These are phyloP conservation scores for Trypanosoma grayi DNA, from an alignment of 208 protist species.

Conservation along the genomic window DNA sequence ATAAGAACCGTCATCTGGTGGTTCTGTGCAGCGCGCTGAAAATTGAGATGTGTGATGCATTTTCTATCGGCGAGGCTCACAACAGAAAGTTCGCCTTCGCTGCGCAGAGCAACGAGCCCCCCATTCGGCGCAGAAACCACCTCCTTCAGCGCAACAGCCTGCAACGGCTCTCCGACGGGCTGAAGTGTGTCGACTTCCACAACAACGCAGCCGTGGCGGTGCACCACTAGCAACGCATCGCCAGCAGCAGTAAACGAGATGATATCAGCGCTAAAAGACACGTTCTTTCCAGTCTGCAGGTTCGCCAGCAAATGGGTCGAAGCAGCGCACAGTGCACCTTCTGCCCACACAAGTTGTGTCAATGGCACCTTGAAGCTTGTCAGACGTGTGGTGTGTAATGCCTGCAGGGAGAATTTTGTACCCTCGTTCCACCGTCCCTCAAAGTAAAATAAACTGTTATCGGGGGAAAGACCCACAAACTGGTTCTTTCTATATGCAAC, in stretches of 20 bases:
- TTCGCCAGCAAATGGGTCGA: conserved; percentile 14
- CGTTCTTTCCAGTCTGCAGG: conserved; percentile 6
- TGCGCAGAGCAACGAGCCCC: conserved; percentile 9
- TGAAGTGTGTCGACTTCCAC: conserved; percentile 4
- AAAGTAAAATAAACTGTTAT: conserved; percentile 27
- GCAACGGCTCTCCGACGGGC: neutral
- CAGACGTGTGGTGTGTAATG: neutral
- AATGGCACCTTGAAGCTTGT: conserved; percentile 1
- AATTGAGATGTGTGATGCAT: neutral
- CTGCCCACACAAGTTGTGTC: conserved; percentile 13
- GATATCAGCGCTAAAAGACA: conserved; percentile 13
- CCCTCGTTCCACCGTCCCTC: conserved; percentile 12
- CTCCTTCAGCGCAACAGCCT: neutral
- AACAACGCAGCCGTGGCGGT: conserved; percentile 16
- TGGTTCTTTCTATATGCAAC: conserved; percentile 2
- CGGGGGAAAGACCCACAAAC: conserved; percentile 25
- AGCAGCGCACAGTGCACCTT: conserved; percentile 13
- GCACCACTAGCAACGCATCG: conserved; percentile 5
- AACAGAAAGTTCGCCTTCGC: conserved; percentile 4
- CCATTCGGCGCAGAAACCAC: conserved; percentile 1
- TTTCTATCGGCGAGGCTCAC: neutral
- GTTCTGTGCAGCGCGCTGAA: neutral
- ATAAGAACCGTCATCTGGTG: conserved; percentile 6
- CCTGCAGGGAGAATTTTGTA: neutral
- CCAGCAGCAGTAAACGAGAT: conserved; percentile 5